Conservation (phyloP, 2,329 filamentous ascomycete genomes). For the Paecilomyces niveus region DNA sequence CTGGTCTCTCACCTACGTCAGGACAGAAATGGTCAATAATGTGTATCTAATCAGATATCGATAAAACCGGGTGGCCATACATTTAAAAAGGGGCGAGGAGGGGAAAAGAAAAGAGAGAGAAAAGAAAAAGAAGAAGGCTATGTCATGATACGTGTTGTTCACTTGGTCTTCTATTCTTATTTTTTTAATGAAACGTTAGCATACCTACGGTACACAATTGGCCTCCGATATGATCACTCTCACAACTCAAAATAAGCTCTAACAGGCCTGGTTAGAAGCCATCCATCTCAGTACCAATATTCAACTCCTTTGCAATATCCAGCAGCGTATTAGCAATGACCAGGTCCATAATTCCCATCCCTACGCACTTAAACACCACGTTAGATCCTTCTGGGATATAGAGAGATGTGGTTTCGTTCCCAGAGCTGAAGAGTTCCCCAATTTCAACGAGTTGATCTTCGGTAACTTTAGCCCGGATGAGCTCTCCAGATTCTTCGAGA, state of each 20-base stretch:
- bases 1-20: too few species aligned
- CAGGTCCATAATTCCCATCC: conserved; percentile 46
- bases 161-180: too few species aligned
- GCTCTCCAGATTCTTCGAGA: conserved; percentile 40
- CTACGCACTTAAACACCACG: conserved; percentile 46
- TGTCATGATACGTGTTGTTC: too few species aligned
- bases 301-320: conserved; percentile 23
- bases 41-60: too few species aligned
- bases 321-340: conserved; percentile 37
- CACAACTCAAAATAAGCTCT: neutral
- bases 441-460: conserved; percentile 36
- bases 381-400: conserved; percentile 26
- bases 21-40: too few species aligned
- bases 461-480: conserved; percentile 34
- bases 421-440: conserved; percentile 28
- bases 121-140: too few species aligned
- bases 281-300: conserved; percentile 3
- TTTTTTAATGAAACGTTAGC: too few species aligned
- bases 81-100: too few species aligned
- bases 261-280: neutral
- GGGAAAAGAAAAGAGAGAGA: too few species aligned
- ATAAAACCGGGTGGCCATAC: too few species aligned
- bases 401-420: conserved; percentile 12
- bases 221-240: too few species aligned
- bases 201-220: too few species aligned